A percentile compares a stretch with the other conserved stretches of the same genome.
Conservation (phyloP, 140 eudicot species). For the Senecio squalidus region DNA sequence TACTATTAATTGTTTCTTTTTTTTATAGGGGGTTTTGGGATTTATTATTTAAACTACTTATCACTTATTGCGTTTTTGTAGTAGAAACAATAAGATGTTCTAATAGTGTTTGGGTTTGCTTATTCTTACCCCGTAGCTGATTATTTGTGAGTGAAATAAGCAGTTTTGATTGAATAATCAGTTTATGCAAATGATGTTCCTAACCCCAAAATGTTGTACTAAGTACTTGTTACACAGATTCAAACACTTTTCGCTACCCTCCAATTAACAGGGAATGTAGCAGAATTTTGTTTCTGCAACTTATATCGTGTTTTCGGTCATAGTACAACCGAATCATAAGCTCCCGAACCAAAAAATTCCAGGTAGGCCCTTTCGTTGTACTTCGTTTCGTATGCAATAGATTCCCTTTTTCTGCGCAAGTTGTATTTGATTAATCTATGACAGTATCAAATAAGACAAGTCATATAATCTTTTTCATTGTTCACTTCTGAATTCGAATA, state of each 20-base stretch:
- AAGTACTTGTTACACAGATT: too few species aligned
- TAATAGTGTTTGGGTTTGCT: too few species aligned
- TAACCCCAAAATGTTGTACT: too few species aligned
- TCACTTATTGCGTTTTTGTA: too few species aligned
- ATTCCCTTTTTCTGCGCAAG: constrained; percentile 22
- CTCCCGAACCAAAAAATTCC: constrained; percentile 21
- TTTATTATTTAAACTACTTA: too few species aligned
- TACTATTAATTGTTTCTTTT: too few species aligned
- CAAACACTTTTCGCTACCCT: constrained; percentile 10
- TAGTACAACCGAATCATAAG: constrained; percentile 21
- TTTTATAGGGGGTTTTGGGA: too few species aligned
- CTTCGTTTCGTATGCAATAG: constrained; percentile 19
- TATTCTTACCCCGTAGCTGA: too few species aligned
- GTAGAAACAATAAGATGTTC: too few species aligned
- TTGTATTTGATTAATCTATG: constrained; percentile 11
- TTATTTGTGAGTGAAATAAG: too few species aligned
- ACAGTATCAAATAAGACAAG: constrained; percentile 16
- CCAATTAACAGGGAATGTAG: constrained; percentile 23
- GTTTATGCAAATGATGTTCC: too few species aligned
- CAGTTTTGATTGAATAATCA: too few species aligned
- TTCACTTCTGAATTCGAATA: constrained; percentile 4
- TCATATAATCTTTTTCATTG: constrained; percentile 1
- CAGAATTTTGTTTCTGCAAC: constrained; percentile 18
- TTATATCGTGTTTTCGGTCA: constrained; percentile 1
- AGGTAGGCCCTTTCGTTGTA: constrained; percentile 22